Evolutionary conservation across 202 grass and related monocot genomes (phyloP).

Genomic region (Carex arenaria): DNA sequence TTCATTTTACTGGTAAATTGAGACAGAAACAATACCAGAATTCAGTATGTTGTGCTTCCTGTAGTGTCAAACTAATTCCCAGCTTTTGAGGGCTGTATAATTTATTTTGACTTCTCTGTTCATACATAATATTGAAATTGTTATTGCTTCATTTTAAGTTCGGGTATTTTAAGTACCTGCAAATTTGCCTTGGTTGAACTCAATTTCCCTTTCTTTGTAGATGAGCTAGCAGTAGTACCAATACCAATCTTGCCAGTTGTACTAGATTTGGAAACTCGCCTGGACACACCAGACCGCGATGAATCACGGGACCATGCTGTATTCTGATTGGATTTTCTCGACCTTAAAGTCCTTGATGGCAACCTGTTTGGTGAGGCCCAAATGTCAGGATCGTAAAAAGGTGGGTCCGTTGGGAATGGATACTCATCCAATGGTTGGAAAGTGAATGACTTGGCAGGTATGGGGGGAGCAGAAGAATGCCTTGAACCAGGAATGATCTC

Average conservation of each 20-base stretch:
- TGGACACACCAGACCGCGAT: conserved; percentile 53
- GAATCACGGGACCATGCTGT: conserved; percentile 62
- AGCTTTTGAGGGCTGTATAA: neutral
- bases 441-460: conserved; percentile 65
- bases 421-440: conserved; percentile 94
- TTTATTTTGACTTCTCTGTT: neutral
- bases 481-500: neutral
- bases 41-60: neutral
- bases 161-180: conserved; percentile 41
- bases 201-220: conserved; percentile 77
- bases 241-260: conserved; percentile 46
- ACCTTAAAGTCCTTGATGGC: conserved; percentile 39
- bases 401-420: conserved; percentile 49
- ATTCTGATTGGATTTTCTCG: conserved; percentile 57
- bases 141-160: neutral
- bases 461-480: conserved; percentile 48
- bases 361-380: conserved; percentile 71
- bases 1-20: neutral
- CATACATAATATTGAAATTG: neutral
- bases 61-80: neutral
- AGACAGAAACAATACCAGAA: neutral
- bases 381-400: conserved; percentile 77
- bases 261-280: conserved; percentile 53
- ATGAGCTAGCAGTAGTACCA: conserved; percentile 41
- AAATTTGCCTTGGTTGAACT: conserved; percentile 58